These are phyloP conservation scores for Geranium incanum DNA, from an alignment of 441 rosid genomes.

Conservation along the genomic window DNA sequence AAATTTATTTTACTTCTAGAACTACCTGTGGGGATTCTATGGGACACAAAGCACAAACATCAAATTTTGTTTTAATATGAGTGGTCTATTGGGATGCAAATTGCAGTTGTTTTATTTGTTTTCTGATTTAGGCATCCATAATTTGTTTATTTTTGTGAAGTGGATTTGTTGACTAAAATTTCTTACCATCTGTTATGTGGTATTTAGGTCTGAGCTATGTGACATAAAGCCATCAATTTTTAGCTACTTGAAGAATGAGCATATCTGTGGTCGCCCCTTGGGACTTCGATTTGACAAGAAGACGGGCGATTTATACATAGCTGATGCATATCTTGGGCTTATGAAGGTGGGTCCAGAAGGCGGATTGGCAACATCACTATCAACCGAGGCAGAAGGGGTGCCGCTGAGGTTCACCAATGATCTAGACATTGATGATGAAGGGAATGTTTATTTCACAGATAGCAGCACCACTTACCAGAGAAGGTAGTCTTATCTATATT, in stretches of 20 bases:
- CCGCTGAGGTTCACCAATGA: slow-evolving; percentile 73
- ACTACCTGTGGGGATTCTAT: no score
- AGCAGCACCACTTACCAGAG: slow-evolving; percentile 70
- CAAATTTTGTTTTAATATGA: no score
- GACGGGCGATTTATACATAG: slow-evolving; percentile 76
- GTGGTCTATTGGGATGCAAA: no score
- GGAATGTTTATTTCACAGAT: slow-evolving; percentile 78
- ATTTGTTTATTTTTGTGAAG: not conserved
- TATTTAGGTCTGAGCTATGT: slow-evolving; percentile 68
- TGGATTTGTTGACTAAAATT: not conserved
- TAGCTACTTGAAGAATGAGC: slow-evolving; percentile 68
- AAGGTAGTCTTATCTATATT: slow-evolving; percentile 30
- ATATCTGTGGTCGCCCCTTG: slow-evolving; percentile 84
- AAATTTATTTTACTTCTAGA: no score
- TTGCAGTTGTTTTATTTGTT: not conserved
- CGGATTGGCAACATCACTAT: slow-evolving; percentile 63
- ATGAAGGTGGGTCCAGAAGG: slow-evolving; percentile 89
- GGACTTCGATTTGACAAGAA: slow-evolving; percentile 75
- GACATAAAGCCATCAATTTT: slow-evolving; percentile 50
- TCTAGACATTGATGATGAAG: slow-evolving; percentile 76
- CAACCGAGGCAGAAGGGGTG: slow-evolving; percentile 72
- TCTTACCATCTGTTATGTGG: slow-evolving; percentile 8
- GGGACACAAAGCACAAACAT: no score
- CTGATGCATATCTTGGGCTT: slow-evolving; percentile 83
- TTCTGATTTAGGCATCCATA: not conserved